Percentiles rank a stretch among this genome's conserved stretches.
These are phyloP conservation scores for Collybia nuda DNA, from an alignment of 768 basidiomycete species.

Conservation along the genomic window DNA sequence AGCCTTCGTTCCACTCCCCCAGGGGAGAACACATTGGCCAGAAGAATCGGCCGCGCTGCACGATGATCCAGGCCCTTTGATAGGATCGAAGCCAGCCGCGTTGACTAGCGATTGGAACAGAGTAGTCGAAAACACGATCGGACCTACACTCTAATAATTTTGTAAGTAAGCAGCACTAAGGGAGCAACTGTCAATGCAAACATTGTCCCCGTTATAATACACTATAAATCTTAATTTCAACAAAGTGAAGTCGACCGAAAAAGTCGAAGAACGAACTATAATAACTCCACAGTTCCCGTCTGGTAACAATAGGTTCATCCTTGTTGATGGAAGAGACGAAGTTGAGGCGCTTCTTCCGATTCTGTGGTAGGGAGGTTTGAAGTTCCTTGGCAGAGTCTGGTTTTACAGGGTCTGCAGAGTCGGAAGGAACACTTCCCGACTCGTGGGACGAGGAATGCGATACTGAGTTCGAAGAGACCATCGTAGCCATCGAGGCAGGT, in stretches of 20 bases:
- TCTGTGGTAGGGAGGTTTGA: too few relatives aligned
- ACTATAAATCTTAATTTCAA: constrained; percentile 38
- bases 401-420: too few relatives aligned
- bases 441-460: too few relatives aligned
- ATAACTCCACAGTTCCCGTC: constrained; percentile 77
- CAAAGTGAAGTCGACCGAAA: not conserved
- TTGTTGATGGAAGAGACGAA: constrained; percentile 40
- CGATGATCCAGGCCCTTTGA: constrained; percentile 66
- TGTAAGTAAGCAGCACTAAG: not conserved
- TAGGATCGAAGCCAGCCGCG: constrained; percentile 73
- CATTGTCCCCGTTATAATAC: constrained; percentile 81
- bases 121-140: constrained; percentile 68
- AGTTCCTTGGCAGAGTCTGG: too few relatives aligned
- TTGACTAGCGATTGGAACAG: constrained; percentile 72
- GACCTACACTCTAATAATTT: constrained; percentile 59
- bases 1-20: constrained; percentile 69
- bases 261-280: too few relatives aligned
- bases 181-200: constrained; percentile 23
- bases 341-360: too few relatives aligned
- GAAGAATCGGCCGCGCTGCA: constrained; percentile 59
- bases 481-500: too few relatives aligned
- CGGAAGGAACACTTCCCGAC: too few relatives aligned
- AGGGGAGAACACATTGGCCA: constrained; percentile 76
- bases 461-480: too few relatives aligned
- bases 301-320: constrained; percentile 69